phyloP scores from a whole-genome alignment of 768 basidiomycete genomes.

The Leccinum rimulosum region DNA sequence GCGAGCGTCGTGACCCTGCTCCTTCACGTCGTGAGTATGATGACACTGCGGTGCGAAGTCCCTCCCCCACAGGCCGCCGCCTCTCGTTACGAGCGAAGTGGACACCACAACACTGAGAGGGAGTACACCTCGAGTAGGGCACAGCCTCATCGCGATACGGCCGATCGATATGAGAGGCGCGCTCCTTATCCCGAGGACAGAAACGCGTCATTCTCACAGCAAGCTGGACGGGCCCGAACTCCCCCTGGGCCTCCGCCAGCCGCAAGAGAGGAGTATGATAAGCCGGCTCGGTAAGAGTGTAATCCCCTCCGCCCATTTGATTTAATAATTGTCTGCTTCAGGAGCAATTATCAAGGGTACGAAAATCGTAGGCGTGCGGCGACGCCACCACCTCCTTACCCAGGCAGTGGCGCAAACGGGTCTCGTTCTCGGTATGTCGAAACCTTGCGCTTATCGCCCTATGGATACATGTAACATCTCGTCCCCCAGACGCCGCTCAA shows the following conservation, averaged over 20 bases:
- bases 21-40: conserved; percentile 62
- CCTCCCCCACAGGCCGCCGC: conserved; percentile 43
- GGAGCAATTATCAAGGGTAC: conserved; percentile 17
- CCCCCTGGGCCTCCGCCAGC: conserved; percentile 57
- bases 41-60: conserved; percentile 61
- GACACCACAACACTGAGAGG: conserved; percentile 31
- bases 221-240: conserved; percentile 49
- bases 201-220: conserved; percentile 41
- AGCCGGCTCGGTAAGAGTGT: conserved; percentile 51
- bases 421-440: conserved; percentile 39
- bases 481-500: conserved; percentile 60
- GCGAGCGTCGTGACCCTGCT: conserved; percentile 67
- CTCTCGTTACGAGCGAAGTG: conserved; percentile 52
- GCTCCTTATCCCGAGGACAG: conserved; percentile 41
- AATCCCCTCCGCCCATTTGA: not conserved
- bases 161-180: conserved; percentile 63
- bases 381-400: conserved; percentile 53
- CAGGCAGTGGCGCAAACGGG: conserved; percentile 42
- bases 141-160: conserved; percentile 42
- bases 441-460: not conserved
- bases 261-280: conserved; percentile 62
- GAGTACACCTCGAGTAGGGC: conserved; percentile 49
- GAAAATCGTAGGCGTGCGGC: conserved; percentile 48
- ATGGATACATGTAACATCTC: not conserved
- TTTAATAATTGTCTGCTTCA: conserved; percentile 1